Conservation (phyloP, 2,329 filamentous ascomycete genomes). For the Phaeosphaeriaceae sp. region DNA sequence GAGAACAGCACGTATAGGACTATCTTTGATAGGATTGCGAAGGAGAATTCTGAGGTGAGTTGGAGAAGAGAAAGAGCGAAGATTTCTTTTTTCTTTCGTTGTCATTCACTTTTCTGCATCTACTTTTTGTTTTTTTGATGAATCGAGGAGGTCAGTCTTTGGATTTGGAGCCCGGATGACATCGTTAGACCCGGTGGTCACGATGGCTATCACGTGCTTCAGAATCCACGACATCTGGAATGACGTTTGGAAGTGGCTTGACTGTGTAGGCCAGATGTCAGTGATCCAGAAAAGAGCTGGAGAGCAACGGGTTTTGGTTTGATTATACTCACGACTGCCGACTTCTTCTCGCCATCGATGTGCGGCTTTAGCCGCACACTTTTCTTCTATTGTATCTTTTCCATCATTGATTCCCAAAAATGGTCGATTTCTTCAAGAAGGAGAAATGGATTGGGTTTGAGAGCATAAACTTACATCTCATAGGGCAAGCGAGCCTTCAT, state of each 20-base stretch:
- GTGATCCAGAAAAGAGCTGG: conserved; percentile 6
- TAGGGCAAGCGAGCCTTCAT: conserved; percentile 94
- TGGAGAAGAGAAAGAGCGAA: neutral
- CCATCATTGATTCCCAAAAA: neutral
- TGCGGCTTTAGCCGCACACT: too few species aligned
- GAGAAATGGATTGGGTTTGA: neutral
- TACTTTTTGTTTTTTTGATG: conserved; percentile 9
- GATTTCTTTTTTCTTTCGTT: neutral
- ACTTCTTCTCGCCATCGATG: too few species aligned
- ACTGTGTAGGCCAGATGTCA: neutral
- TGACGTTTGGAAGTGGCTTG: conserved; percentile 16
- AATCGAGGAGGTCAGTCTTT: neutral
- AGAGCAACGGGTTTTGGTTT: too few species aligned
- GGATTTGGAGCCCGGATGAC: neutral
- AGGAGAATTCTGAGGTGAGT: conserved; percentile 75
- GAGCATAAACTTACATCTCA: conserved; percentile 25
- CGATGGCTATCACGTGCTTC: neutral
- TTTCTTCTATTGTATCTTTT: too few species aligned
- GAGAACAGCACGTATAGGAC: conserved; percentile 74
- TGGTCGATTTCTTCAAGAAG: neutral
- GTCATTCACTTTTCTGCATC: too few species aligned
- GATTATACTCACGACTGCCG: too few species aligned
- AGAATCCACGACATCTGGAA: neutral
- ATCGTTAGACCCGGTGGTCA: neutral
- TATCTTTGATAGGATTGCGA: conserved; percentile 78